Conservation (phyloP, 1,284 basidiomycete species). For the Ganoderma lucidum region DNA sequence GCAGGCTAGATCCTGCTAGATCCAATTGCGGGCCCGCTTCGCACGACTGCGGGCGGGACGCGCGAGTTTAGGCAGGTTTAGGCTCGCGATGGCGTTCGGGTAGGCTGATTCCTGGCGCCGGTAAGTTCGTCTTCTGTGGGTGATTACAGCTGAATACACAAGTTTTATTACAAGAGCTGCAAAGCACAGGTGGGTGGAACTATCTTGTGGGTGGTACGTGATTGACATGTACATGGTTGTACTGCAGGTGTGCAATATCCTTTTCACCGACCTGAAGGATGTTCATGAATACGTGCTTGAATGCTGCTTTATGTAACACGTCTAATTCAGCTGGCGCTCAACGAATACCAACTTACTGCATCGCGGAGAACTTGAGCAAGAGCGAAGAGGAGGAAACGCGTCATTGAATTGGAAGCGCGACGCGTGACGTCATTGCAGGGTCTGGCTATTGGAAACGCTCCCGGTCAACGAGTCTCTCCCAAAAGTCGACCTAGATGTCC, state of each 20-base stretch:
- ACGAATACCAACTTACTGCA: too few species aligned
- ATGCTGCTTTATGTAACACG: too few species aligned
- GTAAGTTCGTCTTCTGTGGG: background rate
- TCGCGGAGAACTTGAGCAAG: background rate
- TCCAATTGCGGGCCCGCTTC: background rate
- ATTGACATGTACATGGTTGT: background rate
- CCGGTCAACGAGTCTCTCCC: background rate
- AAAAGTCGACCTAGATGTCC: background rate
- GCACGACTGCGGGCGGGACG: background rate
- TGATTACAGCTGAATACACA: background rate
- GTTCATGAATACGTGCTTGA: background rate
- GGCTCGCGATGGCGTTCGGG: background rate
- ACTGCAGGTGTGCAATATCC: background rate
- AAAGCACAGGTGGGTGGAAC: background rate
- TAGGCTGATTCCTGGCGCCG: background rate
- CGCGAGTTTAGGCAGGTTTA: background rate
- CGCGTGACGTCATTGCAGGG: constrained; percentile 1
- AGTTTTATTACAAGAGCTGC: background rate
- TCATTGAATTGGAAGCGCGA: background rate
- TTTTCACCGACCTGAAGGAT: background rate
- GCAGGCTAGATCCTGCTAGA: background rate
- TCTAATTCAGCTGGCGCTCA: too few species aligned
- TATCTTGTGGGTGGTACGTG: background rate
- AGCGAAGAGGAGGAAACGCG: background rate
- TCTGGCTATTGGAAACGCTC: background rate